Percentiles rank a stretch among this genome's conserved stretches.
These are phyloP conservation scores for Oryza brachyantha DNA, from an alignment of 176 grass and related monocot species.

Conservation along the genomic window DNA sequence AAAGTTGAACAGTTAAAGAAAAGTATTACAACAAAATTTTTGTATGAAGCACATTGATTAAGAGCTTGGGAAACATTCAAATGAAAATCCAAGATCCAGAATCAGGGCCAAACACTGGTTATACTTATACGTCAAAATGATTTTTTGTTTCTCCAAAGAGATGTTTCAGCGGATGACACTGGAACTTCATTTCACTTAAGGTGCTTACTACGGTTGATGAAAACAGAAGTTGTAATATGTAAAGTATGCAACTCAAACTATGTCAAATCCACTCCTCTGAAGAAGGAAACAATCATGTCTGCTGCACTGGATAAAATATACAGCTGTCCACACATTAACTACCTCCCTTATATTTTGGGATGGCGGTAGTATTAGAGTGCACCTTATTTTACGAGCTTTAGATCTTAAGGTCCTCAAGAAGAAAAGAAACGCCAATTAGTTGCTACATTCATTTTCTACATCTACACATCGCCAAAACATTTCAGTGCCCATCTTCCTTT, in stretches of 20 bases:
- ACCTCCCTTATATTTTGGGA: no score
- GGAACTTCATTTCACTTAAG: not conserved
- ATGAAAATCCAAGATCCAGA: no score
- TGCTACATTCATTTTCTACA: not conserved
- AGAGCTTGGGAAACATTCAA: no score
- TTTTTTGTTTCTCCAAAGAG: no score
- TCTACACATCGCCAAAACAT: not conserved
- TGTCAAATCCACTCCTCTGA: not conserved
- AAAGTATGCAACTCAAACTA: not conserved
- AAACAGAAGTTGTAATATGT: not conserved
- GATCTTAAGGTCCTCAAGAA: not conserved
- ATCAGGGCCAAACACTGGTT: no score
- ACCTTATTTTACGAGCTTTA: not conserved
- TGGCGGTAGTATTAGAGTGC: no score
- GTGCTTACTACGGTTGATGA: no score
- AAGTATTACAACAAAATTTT: no score
- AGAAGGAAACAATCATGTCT: not conserved
- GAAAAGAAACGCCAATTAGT: not conserved
- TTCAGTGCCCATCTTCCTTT: conserved; percentile 37
- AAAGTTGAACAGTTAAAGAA: no score
- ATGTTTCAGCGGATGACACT: no score
- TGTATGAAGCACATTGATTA: no score
- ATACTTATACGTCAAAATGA: no score
- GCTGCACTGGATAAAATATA: not conserved
- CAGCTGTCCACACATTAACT: not conserved